These are phyloP conservation scores for Naumovozyma dairenensis DNA, from an alignment of 805 yeast species.

Conservation along the genomic window DNA sequence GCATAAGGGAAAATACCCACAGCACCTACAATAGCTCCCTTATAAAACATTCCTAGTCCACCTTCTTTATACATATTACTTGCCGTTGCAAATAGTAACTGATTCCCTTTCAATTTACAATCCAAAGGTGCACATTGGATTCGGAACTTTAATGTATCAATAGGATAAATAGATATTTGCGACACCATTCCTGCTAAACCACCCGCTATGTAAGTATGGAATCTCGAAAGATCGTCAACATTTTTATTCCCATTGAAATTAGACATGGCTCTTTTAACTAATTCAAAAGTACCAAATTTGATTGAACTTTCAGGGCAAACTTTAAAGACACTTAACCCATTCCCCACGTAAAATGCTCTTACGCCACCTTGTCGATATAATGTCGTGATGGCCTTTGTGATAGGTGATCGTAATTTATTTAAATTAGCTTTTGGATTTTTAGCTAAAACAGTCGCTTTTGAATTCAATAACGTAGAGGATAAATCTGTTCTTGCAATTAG, in stretches of 20 bases:
- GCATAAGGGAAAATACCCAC: conserved; percentile 97
- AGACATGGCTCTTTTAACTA: conserved; percentile 68
- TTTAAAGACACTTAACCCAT: conserved; percentile 84
- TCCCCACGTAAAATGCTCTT: conserved; percentile 84
- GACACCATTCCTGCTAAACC: conserved; percentile 94
- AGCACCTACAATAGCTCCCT: conserved; percentile 86
- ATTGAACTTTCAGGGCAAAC: conserved; percentile 96
- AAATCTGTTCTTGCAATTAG: conserved; percentile 84
- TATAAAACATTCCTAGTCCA: conserved; percentile 67
- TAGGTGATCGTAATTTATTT: conserved; percentile 57
- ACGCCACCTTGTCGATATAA: conserved; percentile 85
- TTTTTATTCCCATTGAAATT: conserved; percentile 66
- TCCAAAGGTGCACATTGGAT: conserved; percentile 85
- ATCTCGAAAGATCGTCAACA: conserved; percentile 56
- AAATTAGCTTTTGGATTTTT: conserved; percentile 31
- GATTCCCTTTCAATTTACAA: conserved; percentile 48
- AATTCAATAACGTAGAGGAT: conserved; percentile 56
- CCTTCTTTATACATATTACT: conserved; percentile 69
- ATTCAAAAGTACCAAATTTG: conserved; percentile 92
- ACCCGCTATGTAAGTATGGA: conserved; percentile 84
- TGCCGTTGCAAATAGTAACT: conserved; percentile 56
- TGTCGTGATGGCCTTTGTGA: conserved; percentile 69
- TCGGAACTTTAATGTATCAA: conserved; percentile 88
- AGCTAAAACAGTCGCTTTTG: conserved; percentile 39
- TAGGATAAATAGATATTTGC: conserved; percentile 88